These are phyloP conservation scores for Malassezia vespertilionis DNA, from an alignment of 1,284 basidiomycete species.

Conservation along the genomic window DNA sequence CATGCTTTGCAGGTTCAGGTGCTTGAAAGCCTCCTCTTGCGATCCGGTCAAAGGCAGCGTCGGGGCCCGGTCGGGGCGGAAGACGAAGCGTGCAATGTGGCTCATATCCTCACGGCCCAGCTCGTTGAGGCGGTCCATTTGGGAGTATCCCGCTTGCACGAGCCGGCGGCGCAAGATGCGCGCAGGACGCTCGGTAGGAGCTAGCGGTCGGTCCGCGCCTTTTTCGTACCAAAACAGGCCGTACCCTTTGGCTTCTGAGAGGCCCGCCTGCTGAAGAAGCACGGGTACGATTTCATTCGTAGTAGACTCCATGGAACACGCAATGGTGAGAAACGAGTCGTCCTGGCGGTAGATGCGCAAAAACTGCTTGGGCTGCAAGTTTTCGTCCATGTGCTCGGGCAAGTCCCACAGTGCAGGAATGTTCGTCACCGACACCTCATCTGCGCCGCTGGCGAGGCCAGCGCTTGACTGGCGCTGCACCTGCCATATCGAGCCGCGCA, in stretches of 20 bases:
- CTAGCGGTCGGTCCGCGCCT: slow-evolving; percentile 39
- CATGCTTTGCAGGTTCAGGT: slow-evolving; percentile 71
- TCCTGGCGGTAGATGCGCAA: slow-evolving; percentile 70
- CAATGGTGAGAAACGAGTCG: slow-evolving; percentile 62
- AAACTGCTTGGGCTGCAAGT: slow-evolving; percentile 42
- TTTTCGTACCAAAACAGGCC: slow-evolving; percentile 45
- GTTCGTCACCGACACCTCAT: no score
- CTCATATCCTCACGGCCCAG: slow-evolving; percentile 71
- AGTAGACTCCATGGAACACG: slow-evolving; percentile 59
- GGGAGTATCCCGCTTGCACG: slow-evolving; percentile 79
- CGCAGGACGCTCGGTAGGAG: slow-evolving; percentile 68
- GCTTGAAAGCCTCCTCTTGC: slow-evolving; percentile 55
- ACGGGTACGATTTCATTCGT: slow-evolving; percentile 55
- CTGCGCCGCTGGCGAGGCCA: no score
- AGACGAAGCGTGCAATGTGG: slow-evolving; percentile 77
- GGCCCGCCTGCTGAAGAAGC: slow-evolving; percentile 18
- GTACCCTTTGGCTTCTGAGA: slow-evolving; percentile 27
- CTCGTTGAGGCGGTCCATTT: slow-evolving; percentile 67
- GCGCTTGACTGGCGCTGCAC: no score
- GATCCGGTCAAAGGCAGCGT: slow-evolving; percentile 33
- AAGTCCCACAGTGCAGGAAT: no score
- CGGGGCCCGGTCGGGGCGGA: slow-evolving; percentile 56
- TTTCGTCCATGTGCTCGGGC: background rate
- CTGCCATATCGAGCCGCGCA: no score
- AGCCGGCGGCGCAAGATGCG: slow-evolving; percentile 72